Percentiles rank a stretch among this genome's conserved stretches.
phyloP scores from a whole-genome alignment of 2,329 filamentous ascomycete genomes.

The Colletotrichum eleusines region DNA sequence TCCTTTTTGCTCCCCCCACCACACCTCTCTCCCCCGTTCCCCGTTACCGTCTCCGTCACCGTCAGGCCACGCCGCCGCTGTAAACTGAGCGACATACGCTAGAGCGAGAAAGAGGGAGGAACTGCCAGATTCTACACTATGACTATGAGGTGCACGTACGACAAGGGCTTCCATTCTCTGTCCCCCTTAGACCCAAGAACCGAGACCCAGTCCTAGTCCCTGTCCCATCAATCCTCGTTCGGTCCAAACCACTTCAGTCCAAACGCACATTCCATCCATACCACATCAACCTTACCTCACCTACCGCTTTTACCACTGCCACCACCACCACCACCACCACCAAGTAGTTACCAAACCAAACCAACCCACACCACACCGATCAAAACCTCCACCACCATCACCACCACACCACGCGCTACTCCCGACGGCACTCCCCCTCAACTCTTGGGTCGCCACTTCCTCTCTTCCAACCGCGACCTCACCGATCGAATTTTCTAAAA shows the following conservation, averaged over 20 bases:
- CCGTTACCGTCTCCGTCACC: conserved; percentile 20
- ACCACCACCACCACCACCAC: conserved; percentile 6
- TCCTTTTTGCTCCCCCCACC: conserved; percentile 6
- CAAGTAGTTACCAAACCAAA: conserved; percentile 3
- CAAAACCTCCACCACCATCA: background rate
- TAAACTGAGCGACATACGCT: conserved; percentile 2
- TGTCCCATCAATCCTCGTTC: conserved; percentile 6
- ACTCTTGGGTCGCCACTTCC: background rate
- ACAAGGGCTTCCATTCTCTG: conserved; percentile 2
- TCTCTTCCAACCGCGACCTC: conserved; percentile 15
- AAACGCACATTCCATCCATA: conserved; percentile 32
- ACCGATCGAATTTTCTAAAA: conserved; percentile 2
- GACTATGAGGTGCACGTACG: background rate
- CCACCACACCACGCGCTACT: conserved; percentile 18
- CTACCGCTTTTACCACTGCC: conserved; percentile 1
- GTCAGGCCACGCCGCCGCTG: conserved; percentile 23
- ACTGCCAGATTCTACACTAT: background rate
- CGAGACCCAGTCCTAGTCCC: conserved; percentile 19
- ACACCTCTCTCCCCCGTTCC: conserved; percentile 6
- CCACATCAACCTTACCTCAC: conserved; percentile 29
- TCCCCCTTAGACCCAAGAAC: background rate
- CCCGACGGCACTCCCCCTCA: conserved; percentile 4
- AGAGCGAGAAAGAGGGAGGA: conserved; percentile 12
- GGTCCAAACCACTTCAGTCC: conserved; percentile 30
- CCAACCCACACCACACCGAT: conserved; percentile 8